Evolutionary conservation across 768 basidiomycete genomes (phyloP).

Genomic region (Suillus clintonianus): DNA sequence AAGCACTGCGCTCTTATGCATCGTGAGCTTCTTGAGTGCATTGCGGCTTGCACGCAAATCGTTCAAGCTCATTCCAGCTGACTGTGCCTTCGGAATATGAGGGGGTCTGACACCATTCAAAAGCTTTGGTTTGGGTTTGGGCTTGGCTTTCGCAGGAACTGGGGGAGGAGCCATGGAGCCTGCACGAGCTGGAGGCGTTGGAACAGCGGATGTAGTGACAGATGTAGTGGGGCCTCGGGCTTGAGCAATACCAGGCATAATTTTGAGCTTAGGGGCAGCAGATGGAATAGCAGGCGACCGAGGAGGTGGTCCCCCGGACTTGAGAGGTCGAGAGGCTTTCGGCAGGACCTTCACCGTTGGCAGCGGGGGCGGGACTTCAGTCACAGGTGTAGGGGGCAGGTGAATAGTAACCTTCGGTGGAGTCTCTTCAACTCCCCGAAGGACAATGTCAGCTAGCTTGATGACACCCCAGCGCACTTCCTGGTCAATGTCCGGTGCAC

Average conservation of each 20-base stretch:
- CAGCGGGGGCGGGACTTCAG: conserved; percentile 58
- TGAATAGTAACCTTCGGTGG: conserved; percentile 87
- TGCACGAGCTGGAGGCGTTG: conserved; percentile 9
- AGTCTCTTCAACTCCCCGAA: conserved; percentile 80
- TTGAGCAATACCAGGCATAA: conserved; percentile 23
- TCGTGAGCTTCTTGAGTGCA: conserved; percentile 76
- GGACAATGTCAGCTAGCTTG: conserved; percentile 88
- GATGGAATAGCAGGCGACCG: conserved; percentile 32
- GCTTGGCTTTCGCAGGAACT: conserved; percentile 27
- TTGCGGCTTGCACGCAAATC: conserved; percentile 77
- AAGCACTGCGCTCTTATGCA: conserved; percentile 69
- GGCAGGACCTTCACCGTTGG: conserved; percentile 53
- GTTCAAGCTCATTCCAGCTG: conserved; percentile 72
- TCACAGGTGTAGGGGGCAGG: conserved; percentile 71
- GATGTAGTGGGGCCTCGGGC: conserved; percentile 19
- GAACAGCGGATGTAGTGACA: conserved; percentile 10
- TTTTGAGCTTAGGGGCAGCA: conserved; percentile 58
- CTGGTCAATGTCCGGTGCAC: conserved; percentile 75
- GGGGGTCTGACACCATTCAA: conserved; percentile 39
- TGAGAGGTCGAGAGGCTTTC: conserved; percentile 40
- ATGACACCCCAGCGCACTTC: conserved; percentile 91
- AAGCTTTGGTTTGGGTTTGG: conserved; percentile 20
- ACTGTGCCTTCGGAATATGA: conserved; percentile 68
- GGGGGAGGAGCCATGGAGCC: conserved; percentile 33
- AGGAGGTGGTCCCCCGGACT: conserved; percentile 34